Evolutionary conservation across 768 basidiomycete species (phyloP).

Genomic region (Serendipita sp.): DNA sequence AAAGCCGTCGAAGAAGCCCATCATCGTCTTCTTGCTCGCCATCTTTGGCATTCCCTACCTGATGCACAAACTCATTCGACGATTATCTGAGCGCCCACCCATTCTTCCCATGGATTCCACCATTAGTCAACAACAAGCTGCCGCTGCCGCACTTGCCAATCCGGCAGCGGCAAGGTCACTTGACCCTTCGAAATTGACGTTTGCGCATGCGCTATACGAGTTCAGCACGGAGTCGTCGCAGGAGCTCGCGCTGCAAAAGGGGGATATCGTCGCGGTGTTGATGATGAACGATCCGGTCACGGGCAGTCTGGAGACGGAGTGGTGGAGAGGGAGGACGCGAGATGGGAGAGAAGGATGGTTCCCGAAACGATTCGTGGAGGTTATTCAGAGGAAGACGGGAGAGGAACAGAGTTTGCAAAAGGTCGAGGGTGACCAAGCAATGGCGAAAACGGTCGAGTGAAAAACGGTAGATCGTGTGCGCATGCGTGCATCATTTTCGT

Average conservation of each 20-base stretch:
- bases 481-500: no score
- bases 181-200: conserved; percentile 67
- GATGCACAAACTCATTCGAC: conserved; percentile 76
- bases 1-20: conserved; percentile 72
- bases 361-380: conserved; percentile 76
- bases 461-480: no score
- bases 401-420: not conserved
- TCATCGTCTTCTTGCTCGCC: conserved; percentile 85
- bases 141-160: conserved; percentile 4
- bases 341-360: conserved; percentile 94
- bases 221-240: conserved; percentile 60
- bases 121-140: conserved; percentile 14
- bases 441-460: no score
- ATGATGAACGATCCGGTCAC: conserved; percentile 59
- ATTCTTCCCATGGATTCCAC: conserved; percentile 29
- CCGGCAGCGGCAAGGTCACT: conserved; percentile 22
- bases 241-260: conserved; percentile 68
- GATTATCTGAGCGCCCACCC: conserved; percentile 50
- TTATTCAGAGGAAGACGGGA: conserved; percentile 35
- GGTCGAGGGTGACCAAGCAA: no score
- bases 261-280: conserved; percentile 88
- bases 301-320: conserved; percentile 49
- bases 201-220: conserved; percentile 66
- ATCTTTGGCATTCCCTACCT: conserved; percentile 86
- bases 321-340: conserved; percentile 90